Base-by-base conservation (phyloP, 805 yeast genomes). In the Limtongozyma cylindracea region DNA sequence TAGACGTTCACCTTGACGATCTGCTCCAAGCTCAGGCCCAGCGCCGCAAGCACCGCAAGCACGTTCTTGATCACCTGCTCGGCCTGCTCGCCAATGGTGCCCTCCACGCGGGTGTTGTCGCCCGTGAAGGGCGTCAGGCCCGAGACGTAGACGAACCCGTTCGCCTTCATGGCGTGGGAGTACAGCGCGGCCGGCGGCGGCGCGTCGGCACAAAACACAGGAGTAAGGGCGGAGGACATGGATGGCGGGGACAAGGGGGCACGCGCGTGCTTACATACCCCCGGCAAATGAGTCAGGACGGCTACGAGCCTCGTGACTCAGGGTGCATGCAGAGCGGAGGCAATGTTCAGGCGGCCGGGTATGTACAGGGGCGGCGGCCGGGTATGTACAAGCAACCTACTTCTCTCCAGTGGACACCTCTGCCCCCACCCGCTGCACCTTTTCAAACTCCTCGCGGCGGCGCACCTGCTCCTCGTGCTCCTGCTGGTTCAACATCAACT, bases 121-220 rank as follows among this genome's bases (percentile, higher is more conserved):
- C 82, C 59, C 18, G 84, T 78, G 56, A 65, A 63, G 24, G 96
- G 95, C 29, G 84, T 70, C 53, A 88, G 98, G 25, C 98, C 98
- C 24, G 93, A 76, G 26, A 88, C 78, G 45, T 72, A 88, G 43
- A 88, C 49, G 45, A 78, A 66, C 28, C n/a, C 56, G 45, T 76
- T 77, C 35, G 68, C 91, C 52, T 74, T 80, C 45, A 82, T 63
- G 21, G 96, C 98, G 49, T 88, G 98, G 14, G 93, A 77, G 48
- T 84, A 84, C 9, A 93, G 66, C 18, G 94, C 96, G 19, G 93
- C 94, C 28, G 96, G 93, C 27, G 91, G 80, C 33, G 98, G 96
- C 17, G 96, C 93, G 32, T 53, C 54, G 30, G 64, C 53, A n/a
- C n/a, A n/a, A n/a, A n/a, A n/a, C n/a, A n/a, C n/a, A n/a, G n/a